Evolutionary conservation across 1,284 basidiomycete species (phyloP), one percentile per base, ranked within the genome.

Genomic region (Vanrija pseudolonga): DNA sequence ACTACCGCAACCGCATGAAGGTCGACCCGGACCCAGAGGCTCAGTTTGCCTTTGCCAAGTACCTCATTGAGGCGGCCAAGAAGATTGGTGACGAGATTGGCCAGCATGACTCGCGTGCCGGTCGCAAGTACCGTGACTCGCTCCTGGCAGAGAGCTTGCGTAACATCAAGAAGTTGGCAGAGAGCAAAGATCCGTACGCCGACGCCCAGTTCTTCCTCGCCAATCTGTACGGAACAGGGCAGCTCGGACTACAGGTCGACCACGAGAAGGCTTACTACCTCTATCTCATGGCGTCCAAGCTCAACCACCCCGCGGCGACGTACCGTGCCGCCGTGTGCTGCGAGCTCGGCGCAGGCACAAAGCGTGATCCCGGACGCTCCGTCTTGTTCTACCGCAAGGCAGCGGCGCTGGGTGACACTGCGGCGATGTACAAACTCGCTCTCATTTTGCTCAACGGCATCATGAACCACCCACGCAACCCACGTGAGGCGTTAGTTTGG

Each of bases 141-240:
- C 82, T 99, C 36, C 83, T 98, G 41, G 81, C 81, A 49, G 96
- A 99, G 76, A 87, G 89, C 17, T 79, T 99, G 65, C 96, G 97
- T 73, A 87, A 93, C 47, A 84, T 98, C 67, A 89, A 96, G 65
- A 84, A 90, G 55, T 81, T 98, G 37, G 73, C 71, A 23, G 72
- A 73, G 53, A 66, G 70, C 38, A 74, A 74, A 59, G 84, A 89
- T 45, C 86, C 91, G 1, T 96, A 90, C 74, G 85, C 91, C 52
- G 95, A 98, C 68, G 95, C 96, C n/a, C 96, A 98, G 72, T 99
- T 98, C 78, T 98, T 97, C 82, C 81, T 98, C 43, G 96, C 95
- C 45, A 98, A 98, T 69, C 94, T 95, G 72, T 88, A 96, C 70
- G 95, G 95, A 11, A 97, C 93, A 1, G 96, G 96, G 17, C 88